Conservation (phyloP, 2,329 filamentous ascomycete species). For the Colletotrichum horii region DNA sequence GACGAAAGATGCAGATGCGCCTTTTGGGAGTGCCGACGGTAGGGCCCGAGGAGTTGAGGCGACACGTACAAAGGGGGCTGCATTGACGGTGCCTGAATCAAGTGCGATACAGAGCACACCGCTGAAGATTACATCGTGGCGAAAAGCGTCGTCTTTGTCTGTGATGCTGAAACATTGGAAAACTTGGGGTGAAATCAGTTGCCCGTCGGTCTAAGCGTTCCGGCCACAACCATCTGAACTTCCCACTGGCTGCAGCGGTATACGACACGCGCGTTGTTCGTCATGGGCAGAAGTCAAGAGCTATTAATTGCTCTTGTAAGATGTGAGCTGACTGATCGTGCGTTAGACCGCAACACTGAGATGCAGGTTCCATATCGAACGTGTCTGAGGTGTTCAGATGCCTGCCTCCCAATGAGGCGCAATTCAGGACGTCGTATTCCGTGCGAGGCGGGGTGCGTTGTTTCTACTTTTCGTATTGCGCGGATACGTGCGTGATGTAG, state of each 20-base stretch:
- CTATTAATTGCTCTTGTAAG: not conserved
- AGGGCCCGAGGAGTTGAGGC: not conserved
- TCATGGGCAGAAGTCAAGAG: not conserved
- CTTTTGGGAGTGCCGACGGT: not conserved
- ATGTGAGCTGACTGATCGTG: not conserved
- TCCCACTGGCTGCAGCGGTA: conserved; percentile 3
- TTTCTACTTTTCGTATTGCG: conserved; percentile 1
- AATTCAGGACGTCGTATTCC: not conserved
- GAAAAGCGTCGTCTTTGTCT: conserved; percentile 21
- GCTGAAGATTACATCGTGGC: conserved; percentile 2
- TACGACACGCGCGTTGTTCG: not conserved
- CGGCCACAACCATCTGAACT: conserved; percentile 2
- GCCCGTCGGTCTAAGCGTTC: conserved; percentile 1
- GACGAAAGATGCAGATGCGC: not conserved
- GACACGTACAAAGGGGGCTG: not conserved
- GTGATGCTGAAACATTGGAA: conserved; percentile 16
- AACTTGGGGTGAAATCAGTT: conserved; percentile 20
- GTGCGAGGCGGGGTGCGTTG: not conserved
- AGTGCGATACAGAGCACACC: not conserved
- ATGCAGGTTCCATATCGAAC: not conserved
- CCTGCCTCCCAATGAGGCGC: not conserved
- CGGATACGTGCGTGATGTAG: not conserved
- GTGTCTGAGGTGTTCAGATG: conserved; percentile 1
- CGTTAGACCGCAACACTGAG: not conserved
- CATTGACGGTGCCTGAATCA: conserved; percentile 12